Evolutionary conservation across 139 green algal genomes (phyloP), one percentile per base, ranked within the genome.

Genomic region (Eudorina sp.): DNA sequence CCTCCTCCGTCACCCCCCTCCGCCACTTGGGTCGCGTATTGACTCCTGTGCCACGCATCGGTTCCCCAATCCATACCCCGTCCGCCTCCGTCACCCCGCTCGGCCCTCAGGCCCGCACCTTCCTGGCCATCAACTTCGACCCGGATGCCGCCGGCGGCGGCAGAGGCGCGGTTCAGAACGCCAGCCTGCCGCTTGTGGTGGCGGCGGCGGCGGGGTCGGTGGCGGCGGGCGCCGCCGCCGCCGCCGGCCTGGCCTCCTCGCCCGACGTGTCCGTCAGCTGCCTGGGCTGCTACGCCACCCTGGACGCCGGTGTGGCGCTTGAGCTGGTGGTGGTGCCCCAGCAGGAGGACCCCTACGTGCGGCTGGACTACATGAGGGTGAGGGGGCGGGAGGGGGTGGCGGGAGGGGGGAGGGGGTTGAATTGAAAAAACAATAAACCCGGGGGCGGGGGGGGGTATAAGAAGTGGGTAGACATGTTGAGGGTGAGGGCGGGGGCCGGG

Each of bases 321-420:
- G 48, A 83, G 21, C 19, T 83, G 38, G 31, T 83, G 1, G 55
- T 83, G 11, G 31, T 48, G 19, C 48, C 48, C 7, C 51, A 51
- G 27, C 48, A 68, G 11, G n/a, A 68, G 34, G n/a, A 48, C 51
- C 75, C 75, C 16, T 83, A 19, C 51, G 51, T 83, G n/a, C 51
- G 75, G 31, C n/a, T 83, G 75, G 75, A 83, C 18, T 41, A 68
- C 40, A 43, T 68, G 31, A 38, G 48, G 48, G 75, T 68, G 66
- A 46, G 66, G 13, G 13, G 13, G 51, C 13, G 51, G 51, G 51
- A 58, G 13, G 51, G 51, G 51, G 51, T 58, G 13, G 51, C 13
- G 51, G 51, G 16, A 58, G 13, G 51, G 51, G 13, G 51, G 51
- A 13, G 51, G 51, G 51, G 51, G 51, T 25, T 58, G 51, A 16